Percentiles rank a stretch among this genome's conserved stretches.
phyloP scores from a whole-genome alignment of 345 rosid species.

The Brassica nigra region DNA sequence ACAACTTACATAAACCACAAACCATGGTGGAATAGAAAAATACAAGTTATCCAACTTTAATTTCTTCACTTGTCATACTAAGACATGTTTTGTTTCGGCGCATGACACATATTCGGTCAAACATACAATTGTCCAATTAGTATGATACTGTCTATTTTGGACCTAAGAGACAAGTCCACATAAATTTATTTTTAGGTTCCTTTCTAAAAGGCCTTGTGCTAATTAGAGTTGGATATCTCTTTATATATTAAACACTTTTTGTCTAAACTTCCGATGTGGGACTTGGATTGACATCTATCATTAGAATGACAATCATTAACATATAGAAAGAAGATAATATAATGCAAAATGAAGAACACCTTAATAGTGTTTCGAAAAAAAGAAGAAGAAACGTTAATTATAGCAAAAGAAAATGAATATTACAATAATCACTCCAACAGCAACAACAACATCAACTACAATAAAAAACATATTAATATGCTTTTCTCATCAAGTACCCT shows the following conservation, averaged over 20 bases:
- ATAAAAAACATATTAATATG: neutral
- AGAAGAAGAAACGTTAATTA: neutral
- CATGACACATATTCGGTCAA: neutral
- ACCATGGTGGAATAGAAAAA: neutral
- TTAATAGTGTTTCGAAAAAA: too few relatives aligned
- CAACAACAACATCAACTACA: neutral
- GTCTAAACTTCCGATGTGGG: too few relatives aligned
- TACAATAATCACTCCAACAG: slow-evolving; percentile 4
- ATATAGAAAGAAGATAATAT: neutral
- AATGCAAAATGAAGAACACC: neutral
- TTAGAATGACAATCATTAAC: neutral
- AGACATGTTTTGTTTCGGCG: neutral
- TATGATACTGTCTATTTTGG: too few relatives aligned
- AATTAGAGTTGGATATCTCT: too few relatives aligned
- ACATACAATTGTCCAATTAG: too few relatives aligned
- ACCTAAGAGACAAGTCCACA: too few relatives aligned
- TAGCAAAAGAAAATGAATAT: neutral
- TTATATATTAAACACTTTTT: too few relatives aligned
- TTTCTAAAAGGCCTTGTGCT: too few relatives aligned
- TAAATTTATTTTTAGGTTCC: too few relatives aligned
- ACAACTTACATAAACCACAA: neutral
- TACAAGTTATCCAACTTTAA: neutral
- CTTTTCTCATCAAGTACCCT: neutral
- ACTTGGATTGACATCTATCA: too few relatives aligned
- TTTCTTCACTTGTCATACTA: neutral